Evolutionary conservation across 2,329 filamentous ascomycete genomes (phyloP), one percentile per base, ranked within the genome.

Genomic region (Cucurbitaria berberidis): DNA sequence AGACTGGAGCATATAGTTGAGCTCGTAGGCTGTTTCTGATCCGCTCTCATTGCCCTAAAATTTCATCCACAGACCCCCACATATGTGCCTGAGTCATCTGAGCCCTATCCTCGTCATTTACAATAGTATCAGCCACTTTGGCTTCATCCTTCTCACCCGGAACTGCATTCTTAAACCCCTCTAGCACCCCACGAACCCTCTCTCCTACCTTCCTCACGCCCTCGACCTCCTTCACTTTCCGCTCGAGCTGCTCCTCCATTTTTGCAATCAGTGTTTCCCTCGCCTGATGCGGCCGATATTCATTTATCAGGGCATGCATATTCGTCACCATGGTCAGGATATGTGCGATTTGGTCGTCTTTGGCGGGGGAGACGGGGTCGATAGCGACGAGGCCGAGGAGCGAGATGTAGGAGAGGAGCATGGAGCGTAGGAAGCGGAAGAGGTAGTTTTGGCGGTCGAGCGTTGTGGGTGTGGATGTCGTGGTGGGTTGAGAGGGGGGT

Each of bases 231-330:
- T 83, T 84, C 61, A 83, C 85, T 49, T 88, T 88, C 62, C 81
- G 82, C 63, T 90, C 86, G 26, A 96, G 77, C 67, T 93, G 89
- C 62, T 89, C 88, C 76, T 96, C 90, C 89, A 97, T 92, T 80
- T 93, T 84, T 62, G 88, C 77, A 27, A 96, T 96, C 52, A 96
- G 80, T 24, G 88, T 92, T 78, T 97, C 93, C 39, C 93, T 80
- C 21, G 93, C 92, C 77, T 98, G 93, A 72, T 97, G 93, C 9
- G 93, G 93, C 27, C 93, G 84, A 76, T 96, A 98, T 74, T 96
- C 88, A 74, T 99, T 99, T 61, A 98, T 86, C 48, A 96, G 83
- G 68, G 96, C 91, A 76, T 97, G 92, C 68, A 96, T 89, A 74
- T 98, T 98, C 74, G 93, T 87, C 59, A 96, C 88, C 24, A 98